Evolutionary conservation across 129 eudicot species (phyloP), one percentile per base, ranked within the genome.

Genomic region (Silybum marianum): DNA sequence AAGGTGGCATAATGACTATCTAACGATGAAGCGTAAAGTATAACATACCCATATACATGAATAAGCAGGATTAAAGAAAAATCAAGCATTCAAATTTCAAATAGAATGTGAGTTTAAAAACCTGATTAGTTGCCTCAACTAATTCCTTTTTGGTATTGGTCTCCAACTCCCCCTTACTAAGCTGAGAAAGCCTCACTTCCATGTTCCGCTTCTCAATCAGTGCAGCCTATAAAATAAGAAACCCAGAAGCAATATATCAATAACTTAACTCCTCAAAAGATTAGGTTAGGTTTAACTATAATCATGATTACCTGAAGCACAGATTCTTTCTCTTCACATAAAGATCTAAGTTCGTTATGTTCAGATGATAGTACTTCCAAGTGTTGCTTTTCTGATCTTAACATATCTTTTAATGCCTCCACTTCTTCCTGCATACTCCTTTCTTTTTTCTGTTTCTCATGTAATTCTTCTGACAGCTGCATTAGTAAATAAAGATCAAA

Each of bases 81-180:
- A 77, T 7, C 10, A 51, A 48, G 2, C 8, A 10, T 38, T 74
- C 22, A 42, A 48, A 74, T 24, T 38, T 74, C 22, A 42, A 48
- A 74, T 24, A 51, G 76, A 12, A 23, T 12, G 7, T 28, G 10
- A 26, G 4, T 75, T 51, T 39, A 28, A 48, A 54, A 19, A 96
- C 99, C 98, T 91, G 93, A 86, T 90, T 96, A 84, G 94, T 90
- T 78, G 93, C 87, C 70, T 90, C 98, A 65, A 88, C 92, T 79
- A 88, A 88, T 81, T 96, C 97, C 86, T 86, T 95, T 81, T 85
- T 91, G 63, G 93, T 85, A 72, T 90, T 90, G 54, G 74, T 89
- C 78, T 91, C 99, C 86, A 85, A 83, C 71, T 90, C 94, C 75
- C 89, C 91, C 69, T 85, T 87, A 82, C 86, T 93, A 78, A 90